These are phyloP conservation scores for Exophiala xenobiotica DNA, from an alignment of 2,329 filamentous ascomycete species.

Conservation along the genomic window DNA sequence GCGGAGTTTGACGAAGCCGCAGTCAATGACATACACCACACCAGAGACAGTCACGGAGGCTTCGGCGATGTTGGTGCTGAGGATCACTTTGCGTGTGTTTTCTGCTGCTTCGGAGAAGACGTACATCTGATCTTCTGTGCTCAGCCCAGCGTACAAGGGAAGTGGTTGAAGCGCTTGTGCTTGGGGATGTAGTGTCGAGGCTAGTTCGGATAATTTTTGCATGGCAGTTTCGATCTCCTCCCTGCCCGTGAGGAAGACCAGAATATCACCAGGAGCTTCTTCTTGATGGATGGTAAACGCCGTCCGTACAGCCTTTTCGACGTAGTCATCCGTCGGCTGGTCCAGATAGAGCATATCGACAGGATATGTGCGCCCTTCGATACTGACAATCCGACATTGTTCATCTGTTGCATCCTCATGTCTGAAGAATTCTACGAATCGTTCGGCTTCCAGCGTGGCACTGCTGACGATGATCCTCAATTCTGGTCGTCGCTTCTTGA, in stretches of 20 bases:
- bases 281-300: constrained; percentile 83
- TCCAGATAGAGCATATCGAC: constrained; percentile 84
- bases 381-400: constrained; percentile 69
- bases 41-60: constrained; percentile 92
- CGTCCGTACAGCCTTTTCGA: constrained; percentile 77
- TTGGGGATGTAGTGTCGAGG: constrained; percentile 60
- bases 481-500: constrained; percentile 74
- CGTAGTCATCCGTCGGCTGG: constrained; percentile 76
- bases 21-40: constrained; percentile 87
- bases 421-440: constrained; percentile 77
- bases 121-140: constrained; percentile 90
- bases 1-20: constrained; percentile 85
- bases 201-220: constrained; percentile 73
- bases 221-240: constrained; percentile 87
- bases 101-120: constrained; percentile 83
- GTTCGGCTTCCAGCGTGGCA: constrained; percentile 86
- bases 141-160: constrained; percentile 84
- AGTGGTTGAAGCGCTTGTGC: constrained; percentile 65
- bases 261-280: constrained; percentile 79
- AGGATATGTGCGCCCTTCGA: constrained; percentile 84
- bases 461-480: constrained; percentile 88
- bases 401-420: constrained; percentile 35
- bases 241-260: constrained; percentile 87
- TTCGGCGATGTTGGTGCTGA: constrained; percentile 95
- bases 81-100: constrained; percentile 84